Conservation (phyloP, 306 rosid species). For the Dalbergia oliveri region DNA sequence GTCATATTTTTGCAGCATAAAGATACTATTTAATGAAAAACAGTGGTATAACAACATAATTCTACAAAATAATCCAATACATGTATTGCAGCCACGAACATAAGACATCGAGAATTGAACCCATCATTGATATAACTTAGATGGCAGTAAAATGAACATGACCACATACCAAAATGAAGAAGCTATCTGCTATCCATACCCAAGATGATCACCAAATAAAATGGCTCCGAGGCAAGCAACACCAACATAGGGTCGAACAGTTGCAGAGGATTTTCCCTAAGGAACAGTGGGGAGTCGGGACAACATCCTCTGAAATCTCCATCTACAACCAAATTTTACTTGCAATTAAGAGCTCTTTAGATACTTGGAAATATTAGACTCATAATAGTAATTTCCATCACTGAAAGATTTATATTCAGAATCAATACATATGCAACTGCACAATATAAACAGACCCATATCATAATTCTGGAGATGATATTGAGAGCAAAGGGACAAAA, state of each 20-base stretch:
- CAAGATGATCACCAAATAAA: conserved; percentile 95
- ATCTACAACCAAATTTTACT: conserved; percentile 62
- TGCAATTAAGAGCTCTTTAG: conserved; percentile 34
- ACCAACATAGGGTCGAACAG: conserved; percentile 90
- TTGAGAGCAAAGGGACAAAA: neutral
- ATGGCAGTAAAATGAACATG: conserved; percentile 18
- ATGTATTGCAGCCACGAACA: conserved; percentile 24
- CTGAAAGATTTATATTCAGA: conserved; percentile 3
- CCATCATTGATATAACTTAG: conserved; percentile 15
- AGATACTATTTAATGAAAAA: conserved; percentile 18
- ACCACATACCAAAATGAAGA: conserved; percentile 21
- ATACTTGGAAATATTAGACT: conserved; percentile 5
- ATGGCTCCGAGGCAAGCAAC: conserved; percentile 99
- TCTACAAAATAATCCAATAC: conserved; percentile 10
- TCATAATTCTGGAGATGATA: neutral
- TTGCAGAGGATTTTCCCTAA: conserved; percentile 81
- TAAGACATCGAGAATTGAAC: neutral
- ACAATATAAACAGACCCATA: conserved; percentile 4
- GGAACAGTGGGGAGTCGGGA: conserved; percentile 63
- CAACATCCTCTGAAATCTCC: conserved; percentile 65
- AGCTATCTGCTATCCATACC: conserved; percentile 58
- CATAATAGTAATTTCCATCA: conserved; percentile 5
- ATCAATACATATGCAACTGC: conserved; percentile 11
- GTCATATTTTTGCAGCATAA: conserved; percentile 26
- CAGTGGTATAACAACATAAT: neutral